Percentiles rank a stretch among this genome's conserved stretches.
Conservation (phyloP, 805 yeast species). For the Saccharomycopsis babjevae region DNA sequence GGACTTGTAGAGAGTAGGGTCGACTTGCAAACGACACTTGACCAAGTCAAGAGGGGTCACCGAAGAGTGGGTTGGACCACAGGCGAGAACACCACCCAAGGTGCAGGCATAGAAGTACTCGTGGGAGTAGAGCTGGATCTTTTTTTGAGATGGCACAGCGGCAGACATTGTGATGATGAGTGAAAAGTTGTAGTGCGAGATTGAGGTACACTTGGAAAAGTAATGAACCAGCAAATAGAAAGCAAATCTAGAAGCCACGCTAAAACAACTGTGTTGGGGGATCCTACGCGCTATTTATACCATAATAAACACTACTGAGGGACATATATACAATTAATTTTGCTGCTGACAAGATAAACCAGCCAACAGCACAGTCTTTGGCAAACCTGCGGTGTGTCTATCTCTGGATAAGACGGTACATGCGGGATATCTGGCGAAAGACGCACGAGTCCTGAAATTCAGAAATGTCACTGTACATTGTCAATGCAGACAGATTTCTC, state of each 20-base stretch:
- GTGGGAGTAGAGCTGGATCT: conserved; percentile 44
- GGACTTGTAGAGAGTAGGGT: conserved; percentile 59
- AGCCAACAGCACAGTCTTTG: background rate
- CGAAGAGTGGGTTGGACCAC: conserved; percentile 93
- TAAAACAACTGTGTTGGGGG: background rate
- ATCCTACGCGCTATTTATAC: background rate
- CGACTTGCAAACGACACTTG: conserved; percentile 87
- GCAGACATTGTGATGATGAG: conserved; percentile 4
- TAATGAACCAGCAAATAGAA: too few relatives aligned
- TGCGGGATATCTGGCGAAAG: background rate
- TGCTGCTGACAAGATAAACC: background rate
- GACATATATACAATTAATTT: background rate
- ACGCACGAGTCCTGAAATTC: background rate
- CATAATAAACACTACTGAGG: background rate
- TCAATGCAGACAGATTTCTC: too few relatives aligned
- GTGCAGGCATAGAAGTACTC: conserved; percentile 69
- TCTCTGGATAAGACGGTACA: background rate
- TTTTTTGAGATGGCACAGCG: conserved; percentile 16
- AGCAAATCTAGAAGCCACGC: background rate
- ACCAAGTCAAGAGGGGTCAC: conserved; percentile 91
- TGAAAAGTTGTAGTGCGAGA: background rate
- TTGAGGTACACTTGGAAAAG: too few relatives aligned
- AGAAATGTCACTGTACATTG: background rate
- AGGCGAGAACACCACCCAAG: conserved; percentile 66
- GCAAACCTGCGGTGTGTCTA: background rate